These are phyloP conservation scores for Taphrina wiesneri DNA, from an alignment of 1,139 yeast species.

Conservation along the genomic window DNA sequence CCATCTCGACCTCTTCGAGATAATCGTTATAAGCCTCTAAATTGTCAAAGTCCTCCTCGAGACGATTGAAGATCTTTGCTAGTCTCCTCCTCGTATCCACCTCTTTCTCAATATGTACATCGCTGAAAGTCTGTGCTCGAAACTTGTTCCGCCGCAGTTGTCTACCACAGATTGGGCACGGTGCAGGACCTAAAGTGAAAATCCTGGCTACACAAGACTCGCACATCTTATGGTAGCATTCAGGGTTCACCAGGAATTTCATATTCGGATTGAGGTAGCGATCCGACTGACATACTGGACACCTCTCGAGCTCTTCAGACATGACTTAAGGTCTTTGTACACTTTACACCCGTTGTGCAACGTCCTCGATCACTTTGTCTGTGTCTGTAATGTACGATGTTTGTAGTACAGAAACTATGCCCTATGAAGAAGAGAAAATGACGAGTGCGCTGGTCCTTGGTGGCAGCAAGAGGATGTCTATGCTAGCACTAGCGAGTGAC, in stretches of 20 bases:
- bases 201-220: constrained; percentile 71
- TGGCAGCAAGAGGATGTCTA: too few relatives aligned
- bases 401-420: too few relatives aligned
- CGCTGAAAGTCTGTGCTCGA: constrained; percentile 90
- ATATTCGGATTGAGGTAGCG: constrained; percentile 90
- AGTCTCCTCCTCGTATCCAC: constrained; percentile 86
- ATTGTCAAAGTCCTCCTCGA: constrained; percentile 67
- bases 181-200: constrained; percentile 91
- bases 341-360: too few relatives aligned
- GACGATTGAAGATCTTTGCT: constrained; percentile 75
- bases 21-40: constrained; percentile 69
- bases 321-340: neutral
- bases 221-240: constrained; percentile 96
- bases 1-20: constrained; percentile 77
- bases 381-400: too few relatives aligned
- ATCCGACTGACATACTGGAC: constrained; percentile 97
- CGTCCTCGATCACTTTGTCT: too few relatives aligned
- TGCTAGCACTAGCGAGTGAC: too few relatives aligned
- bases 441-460: too few relatives aligned
- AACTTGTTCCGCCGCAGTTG: constrained; percentile 83
- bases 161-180: constrained; percentile 88
- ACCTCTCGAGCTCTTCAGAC: constrained; percentile 59
- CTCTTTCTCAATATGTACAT: constrained; percentile 82
- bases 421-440: too few relatives aligned
- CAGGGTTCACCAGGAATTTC: constrained; percentile 89